Base-by-base conservation (phyloP, 176 grass and related monocot species). In the Oropetium thomaeum region DNA sequence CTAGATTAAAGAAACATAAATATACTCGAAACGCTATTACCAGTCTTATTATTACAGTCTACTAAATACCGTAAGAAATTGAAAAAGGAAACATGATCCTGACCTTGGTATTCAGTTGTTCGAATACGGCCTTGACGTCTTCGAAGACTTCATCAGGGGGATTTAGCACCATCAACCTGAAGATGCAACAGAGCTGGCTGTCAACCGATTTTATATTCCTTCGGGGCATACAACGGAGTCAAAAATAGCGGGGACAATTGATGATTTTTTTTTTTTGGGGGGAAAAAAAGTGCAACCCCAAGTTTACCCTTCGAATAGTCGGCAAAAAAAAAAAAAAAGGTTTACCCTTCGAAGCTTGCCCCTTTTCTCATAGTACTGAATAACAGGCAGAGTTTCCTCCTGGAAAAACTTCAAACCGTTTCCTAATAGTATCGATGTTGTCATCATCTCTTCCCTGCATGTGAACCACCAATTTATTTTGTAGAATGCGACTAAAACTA, bases 61-160 rank as follows among this genome's bases (percentile, higher is more conserved):
- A n/a, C n/a, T n/a, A n/a, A 44, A 11, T 44, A 16, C 42, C 75
- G 2, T 71, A 38, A 76, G 49, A 2, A 64, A 27, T 37, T 54
- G 62, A 28, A 54, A 62, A n/a, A 64, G 14, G 8, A 25, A 51
- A 28, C 29, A 67, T n/a, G 52, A 41, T 49, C 5, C 4, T 62
- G 39, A 92, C 86, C 75, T 88, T 39, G 40, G 33, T 41, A 7
- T 52, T 73, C 4, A 80, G 39, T 43, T 62, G 43, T 20, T 45
- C 25, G 25, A 92, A 92, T 72, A 83, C 69, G 27, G 62, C 52
- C 71, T 89, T 89, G 47, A 92, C 86, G 20, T 88, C 83, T 79
- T 86, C 66, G 13, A 86, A 92, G 48, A 92, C 83, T 14, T 44
- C 80, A 41, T 89, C 90, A 14, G 73, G 34, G n/a, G 4, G 76